Percentiles rank a stretch among this genome's conserved stretches.
These are phyloP conservation scores for Trichoderma brevicompactum DNA, from an alignment of 2,329 filamentous ascomycete genomes.

Conservation along the genomic window DNA sequence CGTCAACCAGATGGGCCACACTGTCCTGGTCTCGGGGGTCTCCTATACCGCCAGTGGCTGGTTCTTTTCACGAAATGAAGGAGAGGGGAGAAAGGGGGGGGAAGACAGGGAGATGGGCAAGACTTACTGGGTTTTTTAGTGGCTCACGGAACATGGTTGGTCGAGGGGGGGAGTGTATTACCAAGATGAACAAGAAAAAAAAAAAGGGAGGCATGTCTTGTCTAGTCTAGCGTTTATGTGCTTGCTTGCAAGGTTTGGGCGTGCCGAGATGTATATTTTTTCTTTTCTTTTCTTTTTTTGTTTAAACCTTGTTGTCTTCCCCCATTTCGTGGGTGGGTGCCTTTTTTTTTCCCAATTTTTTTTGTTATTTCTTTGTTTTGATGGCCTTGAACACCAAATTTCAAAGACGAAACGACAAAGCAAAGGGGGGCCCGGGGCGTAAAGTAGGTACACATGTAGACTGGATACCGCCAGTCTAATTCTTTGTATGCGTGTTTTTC, in stretches of 20 bases:
- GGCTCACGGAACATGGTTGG: constrained; percentile 1
- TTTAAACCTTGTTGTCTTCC: neutral
- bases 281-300: neutral
- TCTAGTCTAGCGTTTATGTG: constrained; percentile 23
- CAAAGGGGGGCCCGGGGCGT: neutral
- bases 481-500: neutral
- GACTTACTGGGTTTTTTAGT: neutral
- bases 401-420: constrained; percentile 6
- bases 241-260: constrained; percentile 18
- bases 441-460: neutral
- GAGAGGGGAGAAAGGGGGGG: constrained; percentile 1
- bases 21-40: constrained; percentile 1
- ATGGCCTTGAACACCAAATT: neutral
- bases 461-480: neutral
- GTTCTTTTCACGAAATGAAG: constrained; percentile 2
- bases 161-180: constrained; percentile 19
- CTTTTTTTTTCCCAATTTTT: neutral
- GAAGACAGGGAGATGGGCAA: neutral
- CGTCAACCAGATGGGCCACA: constrained; percentile 7
- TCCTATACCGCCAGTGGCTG: neutral
- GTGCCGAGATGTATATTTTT: constrained; percentile 19
- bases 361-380: neutral
- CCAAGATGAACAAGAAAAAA: neutral
- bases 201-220: constrained; percentile 14
- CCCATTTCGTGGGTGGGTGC: neutral